Base-by-base conservation (phyloP, 1,284 basidiomycete species). In the Ganoderma meredithae region DNA sequence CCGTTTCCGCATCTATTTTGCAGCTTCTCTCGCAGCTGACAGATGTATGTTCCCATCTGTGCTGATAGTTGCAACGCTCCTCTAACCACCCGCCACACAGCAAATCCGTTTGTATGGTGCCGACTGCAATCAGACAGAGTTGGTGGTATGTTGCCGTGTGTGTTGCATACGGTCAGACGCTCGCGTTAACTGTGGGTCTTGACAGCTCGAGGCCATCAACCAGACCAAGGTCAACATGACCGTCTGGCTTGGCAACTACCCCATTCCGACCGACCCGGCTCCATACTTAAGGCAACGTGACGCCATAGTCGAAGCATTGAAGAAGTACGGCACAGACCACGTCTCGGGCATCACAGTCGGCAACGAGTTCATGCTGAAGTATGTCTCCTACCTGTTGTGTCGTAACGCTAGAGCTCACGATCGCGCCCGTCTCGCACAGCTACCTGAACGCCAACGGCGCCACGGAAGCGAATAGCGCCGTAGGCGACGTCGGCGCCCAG, bases 151-250 rank as follows among this genome's bases (percentile, higher is more conserved):
- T 70, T 7, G 19, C 52, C 17, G 19, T 25, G 12, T 31, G 15
- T 77, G 25, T 63, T 70, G 67, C 60, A 52, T 69, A 8, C 74
- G 67, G 56, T 49, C 7, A 52, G 19, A 25, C 19, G 31, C 39
- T 13, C 60, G 60, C 19, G 47, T 25, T 33, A 47, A 49, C n/a
- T 36, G 39, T 41, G 39, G 62, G 60, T 68, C 62, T 22, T 19
- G 33, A 70, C 77, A 81, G 88, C 84, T 96, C 44, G 89, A 94
- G 72, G 95, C 94, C 0, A 94, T 99, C 78, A 84, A 92, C 76
- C 88, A 91, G 75, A 97, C 96, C 61, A 95, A 97, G 79, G 94
- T 95, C 64, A 86, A 97, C 80, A 86, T 99, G 88, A 83, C 82
- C 12, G 93, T 98, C 17, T 98, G 85, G 80, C 84, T 96, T n/a